Evolutionary conservation across 2,329 filamentous ascomycete genomes (phyloP).

Genomic region (Cercospora zeina): DNA sequence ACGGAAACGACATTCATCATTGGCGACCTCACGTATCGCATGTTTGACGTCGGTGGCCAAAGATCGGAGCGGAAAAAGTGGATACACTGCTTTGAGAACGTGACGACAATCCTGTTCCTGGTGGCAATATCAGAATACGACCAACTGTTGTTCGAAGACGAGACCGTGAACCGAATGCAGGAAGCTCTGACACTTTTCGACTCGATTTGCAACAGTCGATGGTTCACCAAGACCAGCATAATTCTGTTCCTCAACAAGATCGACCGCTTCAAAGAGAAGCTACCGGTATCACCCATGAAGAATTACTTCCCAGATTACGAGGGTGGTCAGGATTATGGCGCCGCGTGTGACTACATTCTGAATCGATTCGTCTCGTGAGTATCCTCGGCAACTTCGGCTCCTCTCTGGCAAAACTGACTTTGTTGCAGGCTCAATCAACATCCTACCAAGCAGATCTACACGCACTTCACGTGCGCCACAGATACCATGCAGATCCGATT

Average conservation of each 20-base stretch:
- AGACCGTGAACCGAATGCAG: slow-evolving; percentile 76
- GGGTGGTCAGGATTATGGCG: slow-evolving; percentile 90
- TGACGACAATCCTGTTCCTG: slow-evolving; percentile 93
- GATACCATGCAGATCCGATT: slow-evolving; percentile 99
- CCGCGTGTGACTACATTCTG: slow-evolving; percentile 97
- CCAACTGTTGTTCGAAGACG: slow-evolving; percentile 91
- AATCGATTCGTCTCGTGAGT: slow-evolving; percentile 79
- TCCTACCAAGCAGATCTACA: slow-evolving; percentile 99
- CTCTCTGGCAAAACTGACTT: slow-evolving; percentile 22
- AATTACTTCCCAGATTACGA: slow-evolving; percentile 79
- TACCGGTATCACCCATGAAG: slow-evolving; percentile 71
- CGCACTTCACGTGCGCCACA: slow-evolving; percentile 97
- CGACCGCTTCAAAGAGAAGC: slow-evolving; percentile 73
- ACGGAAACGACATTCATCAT: slow-evolving; percentile 96
- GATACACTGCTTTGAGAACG: slow-evolving; percentile 99
- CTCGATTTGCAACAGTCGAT: slow-evolving; percentile 70
- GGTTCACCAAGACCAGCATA: slow-evolving; percentile 72
- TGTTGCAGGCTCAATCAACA: slow-evolving; percentile 76
- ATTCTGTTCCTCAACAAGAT: slow-evolving; percentile 76
- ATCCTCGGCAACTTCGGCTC: neutral
- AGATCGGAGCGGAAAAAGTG: slow-evolving; percentile 98
- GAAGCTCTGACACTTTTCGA: slow-evolving; percentile 70
- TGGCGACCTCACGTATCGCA: slow-evolving; percentile 88
- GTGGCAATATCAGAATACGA: slow-evolving; percentile 98
- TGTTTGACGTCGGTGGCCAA: slow-evolving; percentile 97